Evolutionary conservation across 257 asterid genomes (phyloP).

Genomic region (Rehmannia glutinosa): DNA sequence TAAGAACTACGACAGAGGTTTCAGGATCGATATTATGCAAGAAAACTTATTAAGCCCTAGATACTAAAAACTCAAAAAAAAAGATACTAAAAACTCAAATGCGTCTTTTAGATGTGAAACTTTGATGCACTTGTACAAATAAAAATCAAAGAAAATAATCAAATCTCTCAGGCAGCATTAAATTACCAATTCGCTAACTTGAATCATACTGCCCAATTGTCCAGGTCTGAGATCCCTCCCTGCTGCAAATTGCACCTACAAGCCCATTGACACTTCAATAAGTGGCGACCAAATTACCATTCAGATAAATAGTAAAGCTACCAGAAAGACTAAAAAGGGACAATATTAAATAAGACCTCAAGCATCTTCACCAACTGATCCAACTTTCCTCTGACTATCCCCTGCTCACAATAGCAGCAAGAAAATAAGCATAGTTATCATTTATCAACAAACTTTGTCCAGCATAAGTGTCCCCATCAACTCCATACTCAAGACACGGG

Average conservation of each 20-base stretch:
- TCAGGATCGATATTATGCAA: not conserved
- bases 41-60: slow-evolving; percentile 9
- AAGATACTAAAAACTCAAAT: too few species aligned
- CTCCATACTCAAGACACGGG: not conserved
- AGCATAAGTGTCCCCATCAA: not conserved
- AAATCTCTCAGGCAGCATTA: slow-evolving; percentile 1
- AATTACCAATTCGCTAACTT: slow-evolving; percentile 68
- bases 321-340: slow-evolving; percentile 4
- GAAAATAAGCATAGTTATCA: slow-evolving; percentile 3
- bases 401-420: slow-evolving; percentile 44
- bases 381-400: slow-evolving; percentile 94
- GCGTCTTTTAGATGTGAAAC: not conserved
- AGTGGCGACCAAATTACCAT: slow-evolving; percentile 14
- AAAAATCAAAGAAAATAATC: not conserved
- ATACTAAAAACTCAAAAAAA: not conserved
- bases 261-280: slow-evolving; percentile 8
- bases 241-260: slow-evolving; percentile 95
- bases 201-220: slow-evolving; percentile 75
- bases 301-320: not conserved
- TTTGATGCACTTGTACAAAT: not conserved
- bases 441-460: not conserved
- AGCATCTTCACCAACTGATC: slow-evolving; percentile 93
- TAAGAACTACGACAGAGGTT: not conserved
- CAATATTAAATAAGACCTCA: slow-evolving; percentile 59
- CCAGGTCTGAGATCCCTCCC: slow-evolving; percentile 98